Evolutionary conservation across 179 eudicot genomes (phyloP).

Genomic region (Silene coronaria): DNA sequence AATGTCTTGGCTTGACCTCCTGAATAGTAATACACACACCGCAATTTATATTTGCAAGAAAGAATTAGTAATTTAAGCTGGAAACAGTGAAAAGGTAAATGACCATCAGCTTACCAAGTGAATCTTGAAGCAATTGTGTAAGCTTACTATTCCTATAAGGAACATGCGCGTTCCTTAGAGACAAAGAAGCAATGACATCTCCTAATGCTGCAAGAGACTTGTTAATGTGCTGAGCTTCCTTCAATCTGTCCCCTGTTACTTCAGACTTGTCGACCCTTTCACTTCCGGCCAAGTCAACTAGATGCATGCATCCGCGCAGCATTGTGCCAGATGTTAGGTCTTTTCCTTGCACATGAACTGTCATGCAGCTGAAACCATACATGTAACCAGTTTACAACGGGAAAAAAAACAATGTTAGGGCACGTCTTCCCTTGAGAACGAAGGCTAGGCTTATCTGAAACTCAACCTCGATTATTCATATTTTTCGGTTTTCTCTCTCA

Average conservation of each 20-base stretch:
- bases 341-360: slow-evolving; percentile 96
- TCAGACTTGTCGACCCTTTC: slow-evolving; percentile 98
- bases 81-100: not conserved
- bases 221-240: slow-evolving; percentile 95
- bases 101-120: slow-evolving; percentile 60
- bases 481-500: not conserved
- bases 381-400: slow-evolving; percentile 4
- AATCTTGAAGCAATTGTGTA: slow-evolving; percentile 90
- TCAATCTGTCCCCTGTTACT: slow-evolving; percentile 92
- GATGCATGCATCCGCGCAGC: slow-evolving; percentile 90
- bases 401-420: not conserved
- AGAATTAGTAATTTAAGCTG: not conserved
- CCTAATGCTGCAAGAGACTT: slow-evolving; percentile 96
- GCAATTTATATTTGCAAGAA: not conserved
- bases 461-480: not conserved
- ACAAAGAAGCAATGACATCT: slow-evolving; percentile 89
- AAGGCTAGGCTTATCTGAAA: not conserved
- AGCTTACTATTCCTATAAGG: slow-evolving; percentile 97
- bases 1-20: slow-evolving; percentile 97
- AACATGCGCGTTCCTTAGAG: slow-evolving; percentile 81
- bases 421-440: not conserved
- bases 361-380: slow-evolving; percentile 63
- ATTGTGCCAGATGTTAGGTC: slow-evolving; percentile 80
- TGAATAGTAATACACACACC: slow-evolving; percentile 13
- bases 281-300: slow-evolving; percentile 98